Evolutionary conservation across 164 flowering plant genomes (phyloP).

Genomic region (Platanus orientalis): DNA sequence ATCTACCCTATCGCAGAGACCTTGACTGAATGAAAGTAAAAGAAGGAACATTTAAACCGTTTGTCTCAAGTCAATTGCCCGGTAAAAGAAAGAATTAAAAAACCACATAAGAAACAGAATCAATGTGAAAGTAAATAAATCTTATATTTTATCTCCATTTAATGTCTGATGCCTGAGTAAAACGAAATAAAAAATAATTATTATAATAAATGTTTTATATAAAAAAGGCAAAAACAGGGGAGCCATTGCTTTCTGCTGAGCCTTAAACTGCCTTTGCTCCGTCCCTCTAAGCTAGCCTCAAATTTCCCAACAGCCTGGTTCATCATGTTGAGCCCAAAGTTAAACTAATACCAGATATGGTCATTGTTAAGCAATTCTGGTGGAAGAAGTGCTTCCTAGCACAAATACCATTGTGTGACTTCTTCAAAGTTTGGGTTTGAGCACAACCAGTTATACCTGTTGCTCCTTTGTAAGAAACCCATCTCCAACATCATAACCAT

Average conservation of each 20-base stretch:
- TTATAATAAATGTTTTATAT: too few species aligned
- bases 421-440: constrained; percentile 76
- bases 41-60: too few species aligned
- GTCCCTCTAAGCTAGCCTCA: constrained; percentile 61
- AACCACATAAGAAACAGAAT: too few species aligned
- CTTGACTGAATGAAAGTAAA: too few species aligned
- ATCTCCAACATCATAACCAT: constrained; percentile 82
- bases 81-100: too few species aligned
- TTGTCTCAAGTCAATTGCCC: too few species aligned
- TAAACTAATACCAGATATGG: constrained; percentile 57
- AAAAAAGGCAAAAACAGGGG: too few species aligned
- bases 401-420: constrained; percentile 70
- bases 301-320: constrained; percentile 78
- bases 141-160: too few species aligned
- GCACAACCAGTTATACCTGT: constrained; percentile 84
- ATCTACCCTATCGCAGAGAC: too few species aligned
- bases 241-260: constrained; percentile 73
- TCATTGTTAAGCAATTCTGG: constrained; percentile 71
- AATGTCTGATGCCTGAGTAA: too few species aligned
- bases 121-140: too few species aligned
- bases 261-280: constrained; percentile 79
- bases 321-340: constrained; percentile 80
- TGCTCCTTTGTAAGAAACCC: constrained; percentile 83
- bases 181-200: too few species aligned
- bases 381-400: constrained; percentile 78